These are phyloP conservation scores for Sugiyamaella castrensis DNA, from an alignment of 1,139 yeast species.

Conservation along the genomic window DNA sequence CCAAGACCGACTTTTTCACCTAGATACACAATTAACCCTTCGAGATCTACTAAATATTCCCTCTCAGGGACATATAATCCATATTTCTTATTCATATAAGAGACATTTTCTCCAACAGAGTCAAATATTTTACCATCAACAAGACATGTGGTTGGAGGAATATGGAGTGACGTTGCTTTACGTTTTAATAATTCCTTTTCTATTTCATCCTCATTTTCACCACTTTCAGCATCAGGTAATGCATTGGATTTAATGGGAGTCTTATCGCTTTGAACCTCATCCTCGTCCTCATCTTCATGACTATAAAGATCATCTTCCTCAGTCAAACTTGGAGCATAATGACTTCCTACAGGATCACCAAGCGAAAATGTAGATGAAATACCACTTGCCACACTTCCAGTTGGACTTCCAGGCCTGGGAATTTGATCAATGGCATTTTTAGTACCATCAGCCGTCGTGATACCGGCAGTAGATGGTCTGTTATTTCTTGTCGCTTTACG, in stretches of 20 bases:
- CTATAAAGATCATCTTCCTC: slow-evolving; percentile 32
- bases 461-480: slow-evolving; percentile 10
- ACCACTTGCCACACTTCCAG: slow-evolving; percentile 39
- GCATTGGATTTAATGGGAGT: slow-evolving; percentile 16
- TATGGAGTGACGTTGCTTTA: slow-evolving; percentile 50
- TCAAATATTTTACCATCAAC: slow-evolving; percentile 59
- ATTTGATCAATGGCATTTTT: slow-evolving; percentile 8
- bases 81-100: slow-evolving; percentile 72
- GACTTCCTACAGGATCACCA: slow-evolving; percentile 51
- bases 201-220: slow-evolving; percentile 37
- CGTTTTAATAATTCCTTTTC: slow-evolving; percentile 35
- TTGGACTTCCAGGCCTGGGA: slow-evolving; percentile 24
- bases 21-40: slow-evolving; percentile 69
- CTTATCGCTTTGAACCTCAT: slow-evolving; percentile 19
- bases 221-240: slow-evolving; percentile 30
- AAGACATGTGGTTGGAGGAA: slow-evolving; percentile 72
- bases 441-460: no score
- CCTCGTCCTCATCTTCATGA: slow-evolving; percentile 28
- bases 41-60: slow-evolving; percentile 61
- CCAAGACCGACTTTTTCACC: slow-evolving; percentile 86
- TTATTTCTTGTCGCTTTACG: slow-evolving; percentile 23
- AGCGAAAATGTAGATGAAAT: slow-evolving; percentile 63
- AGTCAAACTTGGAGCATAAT: slow-evolving; percentile 31
- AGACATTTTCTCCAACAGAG: slow-evolving; percentile 60
- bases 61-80: slow-evolving; percentile 88